phyloP scores from a whole-genome alignment of 2,329 filamentous ascomycete species.

The Magnaporthiopsis rhizophila region DNA sequence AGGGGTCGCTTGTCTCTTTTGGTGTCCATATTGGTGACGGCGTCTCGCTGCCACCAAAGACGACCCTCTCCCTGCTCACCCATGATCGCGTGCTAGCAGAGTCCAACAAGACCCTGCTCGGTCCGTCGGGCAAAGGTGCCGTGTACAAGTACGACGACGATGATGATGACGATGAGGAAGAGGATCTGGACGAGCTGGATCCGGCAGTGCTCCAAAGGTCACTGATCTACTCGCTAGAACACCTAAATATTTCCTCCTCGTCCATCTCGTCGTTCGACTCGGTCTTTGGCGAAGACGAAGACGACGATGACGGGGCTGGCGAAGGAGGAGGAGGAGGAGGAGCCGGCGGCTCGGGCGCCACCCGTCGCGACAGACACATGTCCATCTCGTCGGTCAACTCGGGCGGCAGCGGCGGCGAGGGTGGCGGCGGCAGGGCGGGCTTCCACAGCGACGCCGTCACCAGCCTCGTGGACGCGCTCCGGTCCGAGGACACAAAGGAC shows the following conservation, averaged over 20 bases:
- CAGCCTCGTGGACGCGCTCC: constrained; percentile 79
- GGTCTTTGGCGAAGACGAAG: constrained; percentile 56
- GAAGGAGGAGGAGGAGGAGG: constrained; percentile 22
- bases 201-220: constrained; percentile 44
- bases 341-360: constrained; percentile 17
- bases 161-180: constrained; percentile 39
- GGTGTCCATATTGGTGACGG: constrained; percentile 64
- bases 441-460: constrained; percentile 86
- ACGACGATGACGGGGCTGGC: constrained; percentile 44
- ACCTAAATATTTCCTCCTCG: constrained; percentile 44
- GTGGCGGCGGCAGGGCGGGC: constrained; percentile 17
- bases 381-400: constrained; percentile 1
- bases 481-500: constrained; percentile 62
- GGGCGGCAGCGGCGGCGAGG: constrained; percentile 36
- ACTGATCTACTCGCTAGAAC: constrained; percentile 45
- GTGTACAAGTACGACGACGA: constrained; percentile 40
- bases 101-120: constrained; percentile 38
- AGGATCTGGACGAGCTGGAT: constrained; percentile 34
- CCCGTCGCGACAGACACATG: constrained; percentile 11
- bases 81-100: constrained; percentile 27
- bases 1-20: constrained; percentile 73
- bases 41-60: constrained; percentile 32
- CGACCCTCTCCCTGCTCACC: constrained; percentile 29
- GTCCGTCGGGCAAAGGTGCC: constrained; percentile 41
- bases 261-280: constrained; percentile 56